phyloP scores from a whole-genome alignment of 805 yeast species.

The Saccharomycopsis vini region DNA sequence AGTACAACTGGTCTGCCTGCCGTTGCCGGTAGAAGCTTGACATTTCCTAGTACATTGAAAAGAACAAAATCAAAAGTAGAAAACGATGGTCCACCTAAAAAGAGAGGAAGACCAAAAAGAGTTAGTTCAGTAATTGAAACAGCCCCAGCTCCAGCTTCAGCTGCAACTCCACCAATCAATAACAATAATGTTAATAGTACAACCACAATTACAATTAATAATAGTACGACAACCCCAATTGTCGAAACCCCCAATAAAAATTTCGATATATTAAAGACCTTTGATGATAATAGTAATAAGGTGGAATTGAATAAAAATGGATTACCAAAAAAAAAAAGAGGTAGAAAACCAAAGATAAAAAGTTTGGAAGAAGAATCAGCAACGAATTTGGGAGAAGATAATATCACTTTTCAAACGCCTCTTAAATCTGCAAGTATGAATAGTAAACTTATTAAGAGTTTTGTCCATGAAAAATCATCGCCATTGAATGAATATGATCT shows the following conservation, averaged over 20 bases:
- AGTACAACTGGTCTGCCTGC: constrained; percentile 2
- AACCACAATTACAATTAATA: neutral
- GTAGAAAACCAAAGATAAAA: constrained; percentile 15
- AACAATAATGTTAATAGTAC: neutral
- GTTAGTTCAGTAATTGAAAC: neutral
- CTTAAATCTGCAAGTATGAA: constrained; percentile 9
- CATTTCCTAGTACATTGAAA: constrained; percentile 9
- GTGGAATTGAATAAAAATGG: constrained; percentile 7
- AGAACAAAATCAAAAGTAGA: constrained; percentile 18
- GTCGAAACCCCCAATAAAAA: neutral
- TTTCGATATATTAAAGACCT: constrained; percentile 10
- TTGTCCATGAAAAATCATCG: constrained; percentile 18
- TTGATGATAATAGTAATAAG: constrained; percentile 11
- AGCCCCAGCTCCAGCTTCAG: neutral
- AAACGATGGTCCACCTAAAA: constrained; percentile 18
- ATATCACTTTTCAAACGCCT: constrained; percentile 11
- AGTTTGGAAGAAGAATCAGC: neutral
- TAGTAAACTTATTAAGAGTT: constrained; percentile 7
- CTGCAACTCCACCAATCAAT: too few relatives aligned
- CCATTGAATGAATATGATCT: constrained; percentile 19
- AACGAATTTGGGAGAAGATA: neutral
- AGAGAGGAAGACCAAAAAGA: constrained; percentile 24
- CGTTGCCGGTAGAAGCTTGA: constrained; percentile 8
- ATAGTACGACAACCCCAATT: neutral
- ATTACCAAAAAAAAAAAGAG: constrained; percentile 17